Conservation (phyloP, 2,329 filamentous ascomycete genomes). For the Scedosporium dehoogii region DNA sequence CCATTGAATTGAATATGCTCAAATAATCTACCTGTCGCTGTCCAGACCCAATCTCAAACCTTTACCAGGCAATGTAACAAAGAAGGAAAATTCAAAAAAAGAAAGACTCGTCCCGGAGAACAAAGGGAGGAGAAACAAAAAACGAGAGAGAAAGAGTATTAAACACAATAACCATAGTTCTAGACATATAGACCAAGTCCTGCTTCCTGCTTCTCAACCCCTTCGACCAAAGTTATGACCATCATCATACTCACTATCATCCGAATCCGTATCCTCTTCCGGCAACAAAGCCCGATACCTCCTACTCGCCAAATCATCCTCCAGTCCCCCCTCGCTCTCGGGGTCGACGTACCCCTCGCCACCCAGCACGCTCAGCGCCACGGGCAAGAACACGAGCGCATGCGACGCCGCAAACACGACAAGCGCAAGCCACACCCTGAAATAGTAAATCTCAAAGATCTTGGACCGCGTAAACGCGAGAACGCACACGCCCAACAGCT, state of each 20-base stretch:
- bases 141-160: not conserved
- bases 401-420: slow-evolving; percentile 84
- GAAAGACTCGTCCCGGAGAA: not conserved
- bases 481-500: slow-evolving; percentile 83
- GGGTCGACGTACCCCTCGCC: slow-evolving; percentile 83
- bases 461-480: slow-evolving; percentile 92
- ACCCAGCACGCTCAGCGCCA: slow-evolving; percentile 75
- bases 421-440: slow-evolving; percentile 88
- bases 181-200: not conserved
- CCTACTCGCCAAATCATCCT: slow-evolving; percentile 75
- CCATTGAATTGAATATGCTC: not conserved
- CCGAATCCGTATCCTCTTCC: slow-evolving; percentile 64
- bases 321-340: slow-evolving; percentile 77
- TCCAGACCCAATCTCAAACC: not conserved
- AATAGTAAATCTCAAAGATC: slow-evolving; percentile 99
- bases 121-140: not conserved
- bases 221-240: not conserved
- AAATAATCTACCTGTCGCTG: not conserved
- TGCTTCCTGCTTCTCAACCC: not conserved
- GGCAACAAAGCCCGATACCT: slow-evolving; percentile 68
- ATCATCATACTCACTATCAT: slow-evolving; percentile 34
- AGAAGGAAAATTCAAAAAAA: not conserved
- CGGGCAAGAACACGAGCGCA: slow-evolving; percentile 83
- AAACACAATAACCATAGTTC: not conserved
- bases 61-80: not conserved